Evolutionary conservation across 768 basidiomycete species (phyloP), one percentile per base, ranked within the genome.

Genomic region (Suillus plorans): DNA sequence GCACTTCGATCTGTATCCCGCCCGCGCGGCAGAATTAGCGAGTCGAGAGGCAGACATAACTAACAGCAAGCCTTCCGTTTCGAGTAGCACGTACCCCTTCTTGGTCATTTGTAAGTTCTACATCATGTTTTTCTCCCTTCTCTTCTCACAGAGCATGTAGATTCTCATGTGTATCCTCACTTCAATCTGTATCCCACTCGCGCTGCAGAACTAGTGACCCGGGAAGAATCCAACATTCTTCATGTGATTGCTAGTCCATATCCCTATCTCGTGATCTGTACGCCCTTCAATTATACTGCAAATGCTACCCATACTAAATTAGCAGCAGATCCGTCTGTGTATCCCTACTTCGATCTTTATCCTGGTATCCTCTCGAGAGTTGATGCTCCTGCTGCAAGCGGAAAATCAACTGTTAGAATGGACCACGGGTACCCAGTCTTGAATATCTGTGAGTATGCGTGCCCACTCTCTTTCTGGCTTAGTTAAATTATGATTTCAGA

Each of bases 251-350:
- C 25, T 42, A 10, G 28, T 60, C 45, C 41, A 49, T 65, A 65
- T 50, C 65, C 65, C 1, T n/a, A 56, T 37, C 50, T 66, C 25
- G 64, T 49, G 9, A 34, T 66, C 39, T 66, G 64, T 66, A 52
- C 18, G 53, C 36, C 41, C 31, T 28, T 47, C 45, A n/a, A 56
- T n/a, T n/a, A 56, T 31, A 49, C 25, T 57, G 63, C 9, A 62
- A 60, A 57, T 25, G 31, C 37, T 63, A 60, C 34, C 31, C 45
- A 57, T 39, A 60, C 61, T 63, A 47, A 61, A 20, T 31, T 10
- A 20, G 6, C 22, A 42, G 5, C 57, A 83, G 82, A 83, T 72
- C 79, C 81, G 22, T 68, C 78, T 18, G 75, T 78, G 37, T 80
- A 80, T 66, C 73, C 76, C 9, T 41, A 66, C 18, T 72, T 76